Evolutionary conservation across 768 basidiomycete genomes (phyloP).

Genomic region (Hericium rajendrae): DNA sequence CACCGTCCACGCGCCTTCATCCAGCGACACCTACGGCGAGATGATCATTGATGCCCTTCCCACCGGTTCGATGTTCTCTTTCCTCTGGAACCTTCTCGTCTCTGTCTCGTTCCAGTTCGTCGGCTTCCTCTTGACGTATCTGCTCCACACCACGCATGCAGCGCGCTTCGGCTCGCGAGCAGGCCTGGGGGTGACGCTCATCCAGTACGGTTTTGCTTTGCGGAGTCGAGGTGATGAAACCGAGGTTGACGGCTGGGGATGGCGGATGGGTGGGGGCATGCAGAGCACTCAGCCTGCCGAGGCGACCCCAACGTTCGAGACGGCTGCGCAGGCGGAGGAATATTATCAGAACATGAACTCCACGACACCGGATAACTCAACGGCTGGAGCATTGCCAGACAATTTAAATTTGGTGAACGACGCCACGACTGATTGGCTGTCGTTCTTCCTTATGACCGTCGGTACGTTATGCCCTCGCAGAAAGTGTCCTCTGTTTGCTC

Average conservation of each 20-base stretch:
- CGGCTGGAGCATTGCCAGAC: slow-evolving; percentile 7
- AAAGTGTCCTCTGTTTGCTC: background rate
- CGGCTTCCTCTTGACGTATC: slow-evolving; percentile 86
- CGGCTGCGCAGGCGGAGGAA: slow-evolving; percentile 12
- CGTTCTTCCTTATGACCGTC: slow-evolving; percentile 89
- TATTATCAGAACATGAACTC: slow-evolving; percentile 14
- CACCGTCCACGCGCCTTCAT: slow-evolving; percentile 83
- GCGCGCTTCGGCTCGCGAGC: slow-evolving; percentile 89
- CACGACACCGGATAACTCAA: slow-evolving; percentile 13
- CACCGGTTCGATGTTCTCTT: slow-evolving; percentile 73
- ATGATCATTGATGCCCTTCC: slow-evolving; percentile 87
- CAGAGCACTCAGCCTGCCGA: background rate
- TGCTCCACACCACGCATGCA: slow-evolving; percentile 88
- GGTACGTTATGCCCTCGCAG: slow-evolving; percentile 30
- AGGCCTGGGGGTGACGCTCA: slow-evolving; percentile 91
- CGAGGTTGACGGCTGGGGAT: slow-evolving; percentile 13
- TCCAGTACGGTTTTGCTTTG: slow-evolving; percentile 87
- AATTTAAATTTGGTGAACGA: slow-evolving; percentile 23
- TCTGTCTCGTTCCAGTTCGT: slow-evolving; percentile 97
- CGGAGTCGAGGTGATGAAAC: slow-evolving; percentile 40
- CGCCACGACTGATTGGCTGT: slow-evolving; percentile 86
- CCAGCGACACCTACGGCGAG: slow-evolving; percentile 55
- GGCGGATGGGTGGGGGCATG: background rate
- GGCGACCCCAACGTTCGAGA: slow-evolving; percentile 3
- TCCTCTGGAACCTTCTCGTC: slow-evolving; percentile 88